These are phyloP conservation scores for Schizochytrium sp. DNA, from an alignment of 108 stramenopile genomes.

Conservation along the genomic window DNA sequence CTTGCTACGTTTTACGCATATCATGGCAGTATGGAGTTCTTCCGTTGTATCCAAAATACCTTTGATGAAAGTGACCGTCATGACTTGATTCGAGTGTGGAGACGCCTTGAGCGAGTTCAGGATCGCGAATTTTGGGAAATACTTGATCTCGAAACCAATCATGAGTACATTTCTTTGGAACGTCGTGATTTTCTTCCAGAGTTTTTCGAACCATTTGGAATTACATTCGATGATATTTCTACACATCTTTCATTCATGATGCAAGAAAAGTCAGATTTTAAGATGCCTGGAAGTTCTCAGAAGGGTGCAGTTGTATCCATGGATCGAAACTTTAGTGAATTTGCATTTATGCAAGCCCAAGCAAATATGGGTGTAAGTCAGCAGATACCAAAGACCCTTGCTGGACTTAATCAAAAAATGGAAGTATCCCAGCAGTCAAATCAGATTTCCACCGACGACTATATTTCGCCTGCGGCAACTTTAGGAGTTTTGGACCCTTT, in stretches of 20 bases:
- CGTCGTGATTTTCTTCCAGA: background rate
- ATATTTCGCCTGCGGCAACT: background rate
- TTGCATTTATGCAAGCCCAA: background rate
- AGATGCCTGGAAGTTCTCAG: too few species aligned
- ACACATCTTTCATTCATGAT: background rate
- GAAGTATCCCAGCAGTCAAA: too few species aligned
- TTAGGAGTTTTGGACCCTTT: background rate
- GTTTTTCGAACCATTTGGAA: constrained; percentile 36
- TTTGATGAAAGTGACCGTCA: background rate
- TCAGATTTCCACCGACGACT: too few species aligned
- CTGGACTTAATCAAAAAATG: too few species aligned
- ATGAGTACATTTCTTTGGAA: constrained; percentile 28
- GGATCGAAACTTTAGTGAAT: background rate
- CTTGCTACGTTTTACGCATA: constrained; percentile 48
- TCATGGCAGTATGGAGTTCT: background rate
- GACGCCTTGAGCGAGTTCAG: constrained; percentile 9
- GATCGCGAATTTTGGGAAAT: constrained; percentile 58
- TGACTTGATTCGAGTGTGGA: constrained; percentile 10
- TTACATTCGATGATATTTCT: background rate
- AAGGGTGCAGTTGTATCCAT: background rate
- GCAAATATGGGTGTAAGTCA: background rate
- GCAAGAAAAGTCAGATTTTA: background rate
- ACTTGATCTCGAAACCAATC: background rate
- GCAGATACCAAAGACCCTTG: background rate
- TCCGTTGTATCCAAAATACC: constrained; percentile 28